Evolutionary conservation across 805 yeast species (phyloP), one percentile per base, ranked within the genome.

Genomic region (Wickerhamomyces canadensis): DNA sequence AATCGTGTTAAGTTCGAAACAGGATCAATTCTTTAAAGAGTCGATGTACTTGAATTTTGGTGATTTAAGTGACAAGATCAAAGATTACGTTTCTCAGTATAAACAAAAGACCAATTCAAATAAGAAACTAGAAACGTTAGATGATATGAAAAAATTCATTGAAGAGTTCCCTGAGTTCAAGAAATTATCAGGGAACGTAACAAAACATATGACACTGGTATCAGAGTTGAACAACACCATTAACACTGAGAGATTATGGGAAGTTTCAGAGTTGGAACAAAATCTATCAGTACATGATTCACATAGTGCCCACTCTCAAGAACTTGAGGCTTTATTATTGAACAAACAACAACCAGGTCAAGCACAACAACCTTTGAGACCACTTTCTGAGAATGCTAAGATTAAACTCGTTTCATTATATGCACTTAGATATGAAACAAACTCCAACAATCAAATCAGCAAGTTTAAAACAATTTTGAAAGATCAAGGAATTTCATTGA

Each of bases 131-230:
- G 79, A 79, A 45, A 80, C 93, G 26, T 77, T 93, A 32, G 78
- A 84, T 15, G 98, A 93, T 52, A 84, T 93, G 77, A 93, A 91
- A 59, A 78, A 79, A 49, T 85, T 91, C 52, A 78, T 93, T 39
- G 96, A 89, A 41, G 86, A 86, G 44, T 88, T 84, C 52, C 99
- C 99, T 2, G 98, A 93, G 57, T 89, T 85, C 58, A 81, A 87
- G 48, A 87, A 84, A 54, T 67, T 91, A 24, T 84, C 95, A 10
- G 79, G 86, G 24, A 91, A 89, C 56, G 87, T 93, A 10, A 75
- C 94, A 22, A 93, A 91, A 53, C 98, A 93, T 60, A 88, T 93
- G 73, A 77, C 94, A 16, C 69, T 93, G 17, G 89, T 91, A 7
- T 76, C 91, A 18, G 97, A 91, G 54, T 72, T 93, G 37, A 94